phyloP scores from a whole-genome alignment of 257 asterid genomes.

The Petunia axillaris region DNA sequence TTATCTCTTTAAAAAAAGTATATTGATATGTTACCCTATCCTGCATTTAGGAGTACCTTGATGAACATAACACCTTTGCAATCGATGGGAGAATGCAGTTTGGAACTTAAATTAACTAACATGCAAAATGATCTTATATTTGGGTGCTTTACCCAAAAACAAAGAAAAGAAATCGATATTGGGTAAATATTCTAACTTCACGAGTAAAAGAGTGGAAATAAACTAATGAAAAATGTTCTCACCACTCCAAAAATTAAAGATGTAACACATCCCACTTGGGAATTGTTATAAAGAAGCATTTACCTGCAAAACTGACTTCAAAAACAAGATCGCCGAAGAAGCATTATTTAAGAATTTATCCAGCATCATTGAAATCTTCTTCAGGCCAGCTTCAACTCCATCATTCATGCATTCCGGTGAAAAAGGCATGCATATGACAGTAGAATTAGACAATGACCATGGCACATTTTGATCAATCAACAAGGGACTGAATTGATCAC shows the following conservation, averaged over 20 bases:
- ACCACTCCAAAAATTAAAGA: neutral
- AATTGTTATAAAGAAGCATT: neutral
- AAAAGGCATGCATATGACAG: constrained; percentile 88
- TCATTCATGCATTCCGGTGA: constrained; percentile 65
- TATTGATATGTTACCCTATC: neutral
- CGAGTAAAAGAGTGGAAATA: constrained; percentile 8
- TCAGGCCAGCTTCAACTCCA: constrained; percentile 55
- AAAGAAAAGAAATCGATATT: neutral
- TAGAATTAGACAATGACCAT: constrained; percentile 74
- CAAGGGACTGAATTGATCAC: constrained; percentile 89
- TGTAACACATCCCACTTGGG: too few species aligned
- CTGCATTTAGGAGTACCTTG: neutral
- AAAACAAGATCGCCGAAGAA: constrained; percentile 64
- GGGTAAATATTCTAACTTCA: neutral
- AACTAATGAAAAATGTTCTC: neutral
- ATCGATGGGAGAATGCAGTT: neutral
- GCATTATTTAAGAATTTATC: constrained; percentile 78
- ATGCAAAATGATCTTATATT: neutral
- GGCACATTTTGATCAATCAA: constrained; percentile 66
- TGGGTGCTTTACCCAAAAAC: neutral
- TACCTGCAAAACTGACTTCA: constrained; percentile 87
- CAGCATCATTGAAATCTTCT: constrained; percentile 50
- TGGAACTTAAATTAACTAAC: neutral
- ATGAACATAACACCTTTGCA: neutral
- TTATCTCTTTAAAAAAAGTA: neutral